These are phyloP conservation scores for Aspergillus avenaceus DNA, from an alignment of 495 filamentous ascomycete species.

Conservation along the genomic window DNA sequence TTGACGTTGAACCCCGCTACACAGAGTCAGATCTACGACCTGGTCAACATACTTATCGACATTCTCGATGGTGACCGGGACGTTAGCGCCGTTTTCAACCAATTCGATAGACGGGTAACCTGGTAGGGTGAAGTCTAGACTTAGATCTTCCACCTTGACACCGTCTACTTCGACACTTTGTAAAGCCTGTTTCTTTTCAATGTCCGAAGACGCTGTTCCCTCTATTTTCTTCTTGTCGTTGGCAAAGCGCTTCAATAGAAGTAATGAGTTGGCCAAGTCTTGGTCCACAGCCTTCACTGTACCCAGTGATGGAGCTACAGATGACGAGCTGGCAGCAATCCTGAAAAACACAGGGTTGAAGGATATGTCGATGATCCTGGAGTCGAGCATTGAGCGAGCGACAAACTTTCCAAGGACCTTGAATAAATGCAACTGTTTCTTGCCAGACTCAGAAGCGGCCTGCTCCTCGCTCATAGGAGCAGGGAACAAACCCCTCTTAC, in stretches of 20 bases:
- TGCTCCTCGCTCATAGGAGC: constrained; percentile 84
- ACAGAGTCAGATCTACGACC: constrained; percentile 89
- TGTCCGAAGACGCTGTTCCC: constrained; percentile 54
- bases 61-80: constrained; percentile 79
- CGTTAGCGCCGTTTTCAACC: constrained; percentile 65
- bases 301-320: constrained; percentile 83
- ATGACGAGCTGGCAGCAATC: constrained; percentile 68
- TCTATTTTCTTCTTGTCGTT: constrained; percentile 77
- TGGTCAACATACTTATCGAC: constrained; percentile 82
- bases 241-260: constrained; percentile 83
- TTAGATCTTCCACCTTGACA: constrained; percentile 76
- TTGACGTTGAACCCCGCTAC: constrained; percentile 79
- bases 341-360: constrained; percentile 99
- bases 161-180: constrained; percentile 68
- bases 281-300: constrained; percentile 87
- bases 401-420: constrained; percentile 97
- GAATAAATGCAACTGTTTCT: constrained; percentile 80
- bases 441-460: constrained; percentile 67
- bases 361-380: constrained; percentile 94
- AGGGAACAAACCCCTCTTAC: constrained; percentile 82
- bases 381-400: constrained; percentile 96
- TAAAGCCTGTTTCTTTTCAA: constrained; percentile 65
- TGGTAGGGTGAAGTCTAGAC: constrained; percentile 90
- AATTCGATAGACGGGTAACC: constrained; percentile 91
- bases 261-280: constrained; percentile 78